phyloP scores from a whole-genome alignment of 805 yeast species.

The Barnettozyma californica region DNA sequence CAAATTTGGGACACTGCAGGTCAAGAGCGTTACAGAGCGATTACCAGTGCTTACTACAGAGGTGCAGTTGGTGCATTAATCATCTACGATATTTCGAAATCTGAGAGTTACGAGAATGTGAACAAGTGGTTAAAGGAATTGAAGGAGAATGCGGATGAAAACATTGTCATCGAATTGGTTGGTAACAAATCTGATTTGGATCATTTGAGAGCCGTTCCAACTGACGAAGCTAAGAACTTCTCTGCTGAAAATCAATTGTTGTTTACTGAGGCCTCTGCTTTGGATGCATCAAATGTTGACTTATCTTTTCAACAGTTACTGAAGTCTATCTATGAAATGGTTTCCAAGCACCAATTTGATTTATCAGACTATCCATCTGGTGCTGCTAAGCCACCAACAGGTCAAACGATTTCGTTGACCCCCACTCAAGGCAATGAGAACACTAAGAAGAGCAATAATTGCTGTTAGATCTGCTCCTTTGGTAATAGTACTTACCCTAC shows the following conservation, averaged over 20 bases:
- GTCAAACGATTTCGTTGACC: slow-evolving; percentile 88
- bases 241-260: slow-evolving; percentile 88
- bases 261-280: slow-evolving; percentile 94
- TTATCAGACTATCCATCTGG: slow-evolving; percentile 60
- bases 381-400: slow-evolving; percentile 65
- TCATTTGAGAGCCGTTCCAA: slow-evolving; percentile 93
- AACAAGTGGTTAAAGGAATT: slow-evolving; percentile 88
- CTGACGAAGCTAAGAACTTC: slow-evolving; percentile 94
- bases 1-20: slow-evolving; percentile 99
- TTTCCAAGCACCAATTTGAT: slow-evolving; percentile 87
- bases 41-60: slow-evolving; percentile 93
- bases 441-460: slow-evolving; percentile 41
- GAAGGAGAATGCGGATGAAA: slow-evolving; percentile 88
- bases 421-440: slow-evolving; percentile 87
- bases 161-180: slow-evolving; percentile 89
- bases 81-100: slow-evolving; percentile 91
- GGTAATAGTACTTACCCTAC: background rate
- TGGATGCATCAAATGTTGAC: slow-evolving; percentile 92
- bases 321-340: slow-evolving; percentile 91
- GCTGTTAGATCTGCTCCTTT: slow-evolving; percentile 47
- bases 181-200: slow-evolving; percentile 90
- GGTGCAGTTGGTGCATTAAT: slow-evolving; percentile 98
- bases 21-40: slow-evolving; percentile 96
- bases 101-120: slow-evolving; percentile 80
- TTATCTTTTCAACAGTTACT: slow-evolving; percentile 88